Evolutionary conservation across 441 rosid species (phyloP), one percentile per base, ranked within the genome.

Genomic region (Breynia disticha): DNA sequence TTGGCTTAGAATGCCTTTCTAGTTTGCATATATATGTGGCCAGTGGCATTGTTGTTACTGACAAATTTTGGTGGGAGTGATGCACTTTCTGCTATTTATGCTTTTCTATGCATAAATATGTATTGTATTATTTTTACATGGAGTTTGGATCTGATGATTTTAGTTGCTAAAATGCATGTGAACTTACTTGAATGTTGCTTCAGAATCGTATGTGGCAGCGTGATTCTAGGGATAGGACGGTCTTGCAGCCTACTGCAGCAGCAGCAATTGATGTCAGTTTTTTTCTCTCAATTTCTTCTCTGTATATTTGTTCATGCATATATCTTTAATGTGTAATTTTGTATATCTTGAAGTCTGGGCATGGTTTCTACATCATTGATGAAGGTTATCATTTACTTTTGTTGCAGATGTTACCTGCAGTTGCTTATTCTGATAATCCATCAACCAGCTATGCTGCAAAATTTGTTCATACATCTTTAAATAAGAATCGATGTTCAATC

Each of bases 351-450:
- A 16, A 44, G 32, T 24, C 32, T 24, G 32, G 32, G 32, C 38
- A 59, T 47, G 22, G 10, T 50, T 66, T 41, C 45, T 59, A 18
- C 39, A 51, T 55, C 54, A 32, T 16, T 45, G 16, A 53, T 61
- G 35, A 55, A 15, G 43, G 51, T 46, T 24, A 48, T 54, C 50
- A 15, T 54, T 69, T 48, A 28, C 62, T 55, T 55, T 50, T 63
- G 56, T 38, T 79, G 74, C 81, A 93, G 98, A 64, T 84, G 88
- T 74, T 89, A 69, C 98, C 98, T 16, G 45, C 97, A 16, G 80
- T 72, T 80, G 93, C 95, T 24, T 84, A 89, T 77, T 68, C 94
- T n/a, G 99, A 93, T 71, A 93, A 93, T 61, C 95, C 99, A 68
- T 93, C 97, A 38, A 82, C 95, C 55, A 86, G 97, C 73, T 93